Conservation (phyloP, 306 rosid species). For the Ormosia semicastrata region DNA sequence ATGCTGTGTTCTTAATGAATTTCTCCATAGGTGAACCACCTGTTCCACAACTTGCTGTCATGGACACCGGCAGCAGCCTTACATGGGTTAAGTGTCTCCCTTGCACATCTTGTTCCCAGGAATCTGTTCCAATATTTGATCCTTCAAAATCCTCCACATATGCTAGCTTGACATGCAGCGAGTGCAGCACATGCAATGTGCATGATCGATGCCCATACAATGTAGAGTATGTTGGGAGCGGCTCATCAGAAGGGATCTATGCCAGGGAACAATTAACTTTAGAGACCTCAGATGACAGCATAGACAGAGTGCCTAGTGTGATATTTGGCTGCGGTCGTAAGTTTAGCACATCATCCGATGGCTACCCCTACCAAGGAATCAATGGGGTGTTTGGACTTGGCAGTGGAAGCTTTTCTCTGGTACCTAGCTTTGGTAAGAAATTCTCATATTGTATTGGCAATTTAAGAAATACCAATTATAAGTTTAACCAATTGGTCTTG, state of each 20-base stretch:
- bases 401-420: slow-evolving; percentile 19
- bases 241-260: slow-evolving; percentile 9
- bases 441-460: slow-evolving; percentile 18
- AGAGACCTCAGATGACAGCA: slow-evolving; percentile 5
- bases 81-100: slow-evolving; percentile 17
- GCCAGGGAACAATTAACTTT: slow-evolving; percentile 11
- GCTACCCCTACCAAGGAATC: not conserved
- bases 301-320: not conserved
- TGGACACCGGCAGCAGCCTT: slow-evolving; percentile 27
- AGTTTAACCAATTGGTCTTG: slow-evolving; percentile 19
- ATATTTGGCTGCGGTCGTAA: slow-evolving; percentile 9
- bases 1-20: slow-evolving; percentile 19
- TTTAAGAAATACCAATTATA: not conserved
- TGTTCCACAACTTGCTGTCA: slow-evolving; percentile 3
- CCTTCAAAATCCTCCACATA: slow-evolving; percentile 20
- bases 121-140: not conserved
- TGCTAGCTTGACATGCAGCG: slow-evolving; percentile 18
- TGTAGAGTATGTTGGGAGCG: not conserved
- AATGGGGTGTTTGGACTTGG: slow-evolving; percentile 26
- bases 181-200: not conserved
- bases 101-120: not conserved
- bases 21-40: slow-evolving; percentile 18
- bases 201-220: not conserved
- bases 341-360: not conserved
- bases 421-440: slow-evolving; percentile 10